Evolutionary conservation across 129 eudicot species (phyloP).

Genomic region (Saposhnikovia divaricata): DNA sequence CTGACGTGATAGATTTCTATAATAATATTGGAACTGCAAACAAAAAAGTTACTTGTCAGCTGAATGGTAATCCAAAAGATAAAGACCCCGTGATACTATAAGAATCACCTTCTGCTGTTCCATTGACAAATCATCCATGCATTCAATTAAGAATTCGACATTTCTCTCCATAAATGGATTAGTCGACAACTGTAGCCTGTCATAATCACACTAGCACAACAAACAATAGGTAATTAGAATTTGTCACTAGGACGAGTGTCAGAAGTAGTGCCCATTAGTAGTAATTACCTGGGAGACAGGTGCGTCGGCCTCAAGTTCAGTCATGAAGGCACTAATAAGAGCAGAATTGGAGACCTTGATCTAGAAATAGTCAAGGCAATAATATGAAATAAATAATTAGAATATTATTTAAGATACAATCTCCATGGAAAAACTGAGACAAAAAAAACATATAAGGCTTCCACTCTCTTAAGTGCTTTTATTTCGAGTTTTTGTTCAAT

Average conservation of each 20-base stretch:
- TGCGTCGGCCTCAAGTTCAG: constrained; percentile 79
- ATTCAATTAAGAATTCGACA: constrained; percentile 85
- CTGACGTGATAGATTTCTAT: constrained; percentile 38
- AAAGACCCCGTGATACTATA: background rate
- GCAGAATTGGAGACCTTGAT: constrained; percentile 92
- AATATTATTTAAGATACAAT: background rate
- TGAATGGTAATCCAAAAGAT: background rate
- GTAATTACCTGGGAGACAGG: constrained; percentile 70
- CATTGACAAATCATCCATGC: constrained; percentile 94
- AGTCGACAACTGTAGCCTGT: constrained; percentile 78
- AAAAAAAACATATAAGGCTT: background rate
- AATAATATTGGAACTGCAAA: constrained; percentile 76
- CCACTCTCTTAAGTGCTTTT: background rate
- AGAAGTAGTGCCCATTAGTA: background rate
- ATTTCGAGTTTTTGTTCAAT: background rate
- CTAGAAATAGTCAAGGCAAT: constrained; percentile 23
- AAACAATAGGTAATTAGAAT: constrained; percentile 8
- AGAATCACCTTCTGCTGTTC: constrained; percentile 81
- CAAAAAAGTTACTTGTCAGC: constrained; percentile 5
- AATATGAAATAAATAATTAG: background rate
- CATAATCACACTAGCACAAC: constrained; percentile 70
- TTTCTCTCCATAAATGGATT: constrained; percentile 85
- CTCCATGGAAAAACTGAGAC: background rate
- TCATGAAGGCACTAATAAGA: constrained; percentile 84
- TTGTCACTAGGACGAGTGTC: background rate